A percentile compares a stretch with the other conserved stretches of the same genome.
These are phyloP conservation scores for Rhodomyrtus psidioides DNA, from an alignment of 441 rosid species.

Conservation along the genomic window DNA sequence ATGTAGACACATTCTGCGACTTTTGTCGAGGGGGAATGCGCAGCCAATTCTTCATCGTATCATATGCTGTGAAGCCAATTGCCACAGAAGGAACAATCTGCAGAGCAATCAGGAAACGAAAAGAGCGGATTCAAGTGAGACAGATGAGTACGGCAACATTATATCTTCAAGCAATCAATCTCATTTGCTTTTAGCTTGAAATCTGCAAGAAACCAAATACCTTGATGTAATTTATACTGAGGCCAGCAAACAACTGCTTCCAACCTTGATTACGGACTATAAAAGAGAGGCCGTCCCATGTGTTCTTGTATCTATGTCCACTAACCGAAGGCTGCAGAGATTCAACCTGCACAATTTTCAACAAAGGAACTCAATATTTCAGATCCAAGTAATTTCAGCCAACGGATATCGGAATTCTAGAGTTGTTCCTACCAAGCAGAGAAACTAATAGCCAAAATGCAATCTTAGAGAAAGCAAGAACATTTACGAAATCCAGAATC, in stretches of 20 bases:
- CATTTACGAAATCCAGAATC: neutral
- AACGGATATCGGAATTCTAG: neutral
- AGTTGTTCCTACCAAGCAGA: neutral
- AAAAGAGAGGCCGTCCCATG: constrained; percentile 57
- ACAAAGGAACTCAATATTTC: neutral
- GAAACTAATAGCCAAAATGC: neutral
- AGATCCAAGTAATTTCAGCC: neutral
- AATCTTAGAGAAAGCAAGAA: neutral
- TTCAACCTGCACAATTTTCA: constrained; percentile 51
- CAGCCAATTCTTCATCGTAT: constrained; percentile 88
- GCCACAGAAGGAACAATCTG: constrained; percentile 98
- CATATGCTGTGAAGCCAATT: constrained; percentile 89
- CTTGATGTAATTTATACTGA: constrained; percentile 93
- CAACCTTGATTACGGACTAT: constrained; percentile 77
- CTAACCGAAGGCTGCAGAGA: constrained; percentile 42
- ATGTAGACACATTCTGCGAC: constrained; percentile 21
- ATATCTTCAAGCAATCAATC: neutral
- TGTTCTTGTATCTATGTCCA: constrained; percentile 56
- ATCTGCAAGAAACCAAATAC: constrained; percentile 13
- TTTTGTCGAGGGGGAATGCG: constrained; percentile 77
- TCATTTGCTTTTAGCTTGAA: neutral
- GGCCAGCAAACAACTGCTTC: constrained; percentile 90
- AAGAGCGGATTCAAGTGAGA: neutral
- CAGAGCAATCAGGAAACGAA: neutral
- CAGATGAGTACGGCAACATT: neutral